Conservation (phyloP, 2,329 filamentous ascomycete genomes). For the Colletotrichum destructivum region DNA sequence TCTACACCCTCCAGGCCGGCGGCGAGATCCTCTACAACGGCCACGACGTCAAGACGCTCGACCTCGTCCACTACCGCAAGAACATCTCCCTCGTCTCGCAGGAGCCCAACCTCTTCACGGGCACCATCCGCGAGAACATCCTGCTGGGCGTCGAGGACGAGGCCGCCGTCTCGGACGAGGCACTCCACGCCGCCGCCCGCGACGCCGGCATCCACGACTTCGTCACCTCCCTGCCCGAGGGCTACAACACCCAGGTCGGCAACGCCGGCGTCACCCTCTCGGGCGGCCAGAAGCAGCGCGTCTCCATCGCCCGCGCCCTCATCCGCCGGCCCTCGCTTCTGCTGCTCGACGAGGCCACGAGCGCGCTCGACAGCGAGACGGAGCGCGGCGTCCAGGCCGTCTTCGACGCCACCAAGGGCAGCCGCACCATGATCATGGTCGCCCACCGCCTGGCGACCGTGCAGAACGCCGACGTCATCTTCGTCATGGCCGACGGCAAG, state of each 20-base stretch:
- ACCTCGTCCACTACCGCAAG: slow-evolving; percentile 49
- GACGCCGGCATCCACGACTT: slow-evolving; percentile 79
- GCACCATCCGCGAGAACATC: slow-evolving; percentile 51
- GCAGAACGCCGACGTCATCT: slow-evolving; percentile 60
- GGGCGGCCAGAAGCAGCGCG: slow-evolving; percentile 70
- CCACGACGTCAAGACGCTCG: slow-evolving; percentile 49
- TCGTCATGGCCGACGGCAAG: slow-evolving; percentile 58
- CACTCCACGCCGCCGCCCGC: slow-evolving; percentile 45
- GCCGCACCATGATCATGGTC: slow-evolving; percentile 52
- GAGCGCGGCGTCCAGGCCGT: slow-evolving; percentile 39
- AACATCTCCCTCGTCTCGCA: slow-evolving; percentile 59
- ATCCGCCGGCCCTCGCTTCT: slow-evolving; percentile 33
- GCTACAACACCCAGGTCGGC: slow-evolving; percentile 63
- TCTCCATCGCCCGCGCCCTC: slow-evolving; percentile 59
- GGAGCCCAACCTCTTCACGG: slow-evolving; percentile 60
- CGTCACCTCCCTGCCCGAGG: slow-evolving; percentile 75
- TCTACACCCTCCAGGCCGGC: slow-evolving; percentile 43
- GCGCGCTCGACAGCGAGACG: slow-evolving; percentile 39
- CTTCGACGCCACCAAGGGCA: slow-evolving; percentile 36
- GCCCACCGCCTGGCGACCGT: slow-evolving; percentile 61
- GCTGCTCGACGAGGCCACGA: slow-evolving; percentile 37
- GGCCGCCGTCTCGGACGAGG: slow-evolving; percentile 28
- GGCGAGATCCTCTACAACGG: slow-evolving; percentile 50
- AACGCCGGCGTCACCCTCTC: slow-evolving; percentile 53
- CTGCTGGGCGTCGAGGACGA: slow-evolving; percentile 43